Percentiles rank a stretch among this genome's conserved stretches.
Evolutionary conservation across 2,329 filamentous ascomycete species (phyloP).

Genomic region (Stachybotrys echinatus): DNA sequence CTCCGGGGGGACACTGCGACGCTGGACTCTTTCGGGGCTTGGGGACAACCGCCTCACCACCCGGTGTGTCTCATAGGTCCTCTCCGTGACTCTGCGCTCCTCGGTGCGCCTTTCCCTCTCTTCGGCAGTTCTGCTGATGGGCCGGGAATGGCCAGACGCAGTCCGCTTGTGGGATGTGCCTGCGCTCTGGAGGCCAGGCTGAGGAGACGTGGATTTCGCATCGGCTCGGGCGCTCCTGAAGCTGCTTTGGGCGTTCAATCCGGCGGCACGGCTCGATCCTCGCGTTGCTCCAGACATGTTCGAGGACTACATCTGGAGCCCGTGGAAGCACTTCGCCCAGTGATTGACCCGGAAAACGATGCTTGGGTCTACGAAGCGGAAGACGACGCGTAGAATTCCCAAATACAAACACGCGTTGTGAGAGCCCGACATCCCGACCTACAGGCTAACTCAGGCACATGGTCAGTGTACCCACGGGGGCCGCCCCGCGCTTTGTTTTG

Average conservation of each 20-base stretch:
- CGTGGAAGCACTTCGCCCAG: not conserved
- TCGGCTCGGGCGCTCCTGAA: constrained; percentile 29
- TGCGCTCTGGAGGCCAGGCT: constrained; percentile 26
- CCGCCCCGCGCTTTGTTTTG: not conserved
- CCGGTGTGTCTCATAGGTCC: constrained; percentile 52
- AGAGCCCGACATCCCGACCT: no score
- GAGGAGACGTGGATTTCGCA: constrained; percentile 29
- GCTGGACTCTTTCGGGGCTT: constrained; percentile 53
- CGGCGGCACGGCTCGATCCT: constrained; percentile 40
- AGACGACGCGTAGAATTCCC: not conserved
- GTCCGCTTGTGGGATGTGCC: constrained; percentile 50
- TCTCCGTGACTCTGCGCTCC: constrained; percentile 51
- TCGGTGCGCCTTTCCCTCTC: constrained; percentile 39
- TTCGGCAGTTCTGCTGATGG: constrained; percentile 38
- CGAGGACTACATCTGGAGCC: constrained; percentile 28
- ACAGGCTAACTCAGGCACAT: no score
- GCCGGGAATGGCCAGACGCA: constrained; percentile 51
- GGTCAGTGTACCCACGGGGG: no score
- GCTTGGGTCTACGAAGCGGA: no score
- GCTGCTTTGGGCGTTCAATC: constrained; percentile 19
- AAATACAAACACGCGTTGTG: not conserved
- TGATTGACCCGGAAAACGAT: no score
- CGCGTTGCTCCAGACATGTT: constrained; percentile 35
- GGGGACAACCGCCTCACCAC: constrained; percentile 48
- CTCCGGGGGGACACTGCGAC: constrained; percentile 31